Evolutionary conservation across 257 asterid species (phyloP).

Genomic region (Nicotiana knightiana): DNA sequence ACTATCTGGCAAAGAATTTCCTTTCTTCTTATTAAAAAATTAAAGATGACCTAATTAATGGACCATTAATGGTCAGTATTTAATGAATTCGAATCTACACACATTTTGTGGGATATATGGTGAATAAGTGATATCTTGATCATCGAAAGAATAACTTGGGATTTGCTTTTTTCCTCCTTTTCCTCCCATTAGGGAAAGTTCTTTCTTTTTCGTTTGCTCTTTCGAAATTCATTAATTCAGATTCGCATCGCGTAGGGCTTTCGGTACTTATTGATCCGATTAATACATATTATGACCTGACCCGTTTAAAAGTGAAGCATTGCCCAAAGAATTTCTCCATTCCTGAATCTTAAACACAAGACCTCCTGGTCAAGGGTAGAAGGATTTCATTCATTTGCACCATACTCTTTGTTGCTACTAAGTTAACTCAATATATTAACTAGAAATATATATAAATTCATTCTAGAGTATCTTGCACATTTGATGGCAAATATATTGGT

Average conservation of each 20-base stretch:
- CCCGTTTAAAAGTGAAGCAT: too few species aligned
- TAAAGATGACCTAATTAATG: neutral
- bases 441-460: too few species aligned
- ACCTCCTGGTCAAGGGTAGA: neutral
- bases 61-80: neutral
- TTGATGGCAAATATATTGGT: neutral
- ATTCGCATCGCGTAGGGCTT: fast-evolving
- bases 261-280: neutral
- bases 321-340: too few species aligned
- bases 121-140: neutral
- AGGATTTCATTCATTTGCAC: neutral
- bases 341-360: neutral
- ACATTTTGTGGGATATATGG: neutral
- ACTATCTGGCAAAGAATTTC: neutral
- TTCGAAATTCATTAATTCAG: neutral
- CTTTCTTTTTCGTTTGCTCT: neutral
- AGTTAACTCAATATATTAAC: too few species aligned
- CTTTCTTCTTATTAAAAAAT: neutral
- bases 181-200: neutral
- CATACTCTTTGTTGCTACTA: neutral
- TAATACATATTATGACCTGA: neutral
- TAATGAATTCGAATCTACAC: too few species aligned
- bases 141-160: neutral
- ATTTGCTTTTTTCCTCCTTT: neutral
- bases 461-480: neutral